phyloP scores from a whole-genome alignment of 495 filamentous ascomycete genomes.

The Neurospora sp. region DNA sequence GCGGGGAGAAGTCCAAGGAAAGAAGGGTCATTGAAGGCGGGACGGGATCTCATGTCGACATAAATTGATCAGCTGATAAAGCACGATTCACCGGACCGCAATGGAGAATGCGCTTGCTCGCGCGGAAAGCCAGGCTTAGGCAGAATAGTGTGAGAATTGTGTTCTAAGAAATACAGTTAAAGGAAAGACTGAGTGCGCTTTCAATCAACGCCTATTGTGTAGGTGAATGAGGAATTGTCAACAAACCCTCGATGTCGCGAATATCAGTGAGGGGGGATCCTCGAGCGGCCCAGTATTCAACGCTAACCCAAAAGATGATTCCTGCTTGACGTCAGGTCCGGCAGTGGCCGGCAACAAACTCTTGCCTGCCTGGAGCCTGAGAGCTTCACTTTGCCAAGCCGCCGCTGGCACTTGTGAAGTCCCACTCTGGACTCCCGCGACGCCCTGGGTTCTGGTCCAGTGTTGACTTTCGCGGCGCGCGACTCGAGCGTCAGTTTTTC shows the following conservation, averaged over 20 bases:
- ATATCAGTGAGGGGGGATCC: neutral
- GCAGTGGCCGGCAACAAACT: neutral
- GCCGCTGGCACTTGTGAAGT: neutral
- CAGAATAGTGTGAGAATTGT: neutral
- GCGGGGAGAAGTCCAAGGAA: neutral
- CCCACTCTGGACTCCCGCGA: neutral
- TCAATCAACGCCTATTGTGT: neutral
- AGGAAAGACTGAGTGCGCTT: neutral
- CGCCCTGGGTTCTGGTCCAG: constrained; percentile 5
- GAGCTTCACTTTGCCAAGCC: neutral
- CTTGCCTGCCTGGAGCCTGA: neutral
- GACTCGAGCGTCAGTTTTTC: neutral
- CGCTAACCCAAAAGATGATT: neutral
- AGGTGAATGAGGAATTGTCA: neutral
- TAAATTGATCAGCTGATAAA: neutral
- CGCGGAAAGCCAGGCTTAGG: neutral
- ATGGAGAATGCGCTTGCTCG: neutral
- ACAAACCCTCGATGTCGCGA: neutral
- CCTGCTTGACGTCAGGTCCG: neutral
- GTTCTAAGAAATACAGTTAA: rapidly evolving
- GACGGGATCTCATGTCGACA: neutral
- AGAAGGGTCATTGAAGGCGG: neutral
- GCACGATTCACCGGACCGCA: neutral
- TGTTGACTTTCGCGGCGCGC: constrained; percentile 14
- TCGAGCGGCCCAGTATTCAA: neutral